Conservation (phyloP, 352 stramenopile species). For the Phytophthora sansomeana region DNA sequence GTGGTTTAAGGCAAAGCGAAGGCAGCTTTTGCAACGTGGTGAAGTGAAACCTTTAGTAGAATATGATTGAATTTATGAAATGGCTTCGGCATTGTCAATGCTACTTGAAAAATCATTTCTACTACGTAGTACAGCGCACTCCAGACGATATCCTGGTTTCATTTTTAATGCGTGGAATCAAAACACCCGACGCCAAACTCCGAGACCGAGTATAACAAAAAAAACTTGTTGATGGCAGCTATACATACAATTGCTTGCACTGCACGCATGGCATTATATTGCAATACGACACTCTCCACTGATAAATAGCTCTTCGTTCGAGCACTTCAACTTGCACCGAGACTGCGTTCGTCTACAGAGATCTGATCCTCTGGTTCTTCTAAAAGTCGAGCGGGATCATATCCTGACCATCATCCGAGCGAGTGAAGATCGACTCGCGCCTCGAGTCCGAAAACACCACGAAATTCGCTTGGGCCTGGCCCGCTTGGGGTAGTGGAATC, state of each 20-base stretch:
- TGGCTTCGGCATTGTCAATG: too few species aligned
- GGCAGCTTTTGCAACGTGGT: too few species aligned
- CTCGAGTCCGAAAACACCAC: slow-evolving; percentile 47
- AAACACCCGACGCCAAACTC: too few species aligned
- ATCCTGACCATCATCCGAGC: slow-evolving; percentile 43
- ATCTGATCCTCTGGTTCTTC: neutral
- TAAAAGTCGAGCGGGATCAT: slow-evolving; percentile 54
- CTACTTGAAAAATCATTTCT: too few species aligned
- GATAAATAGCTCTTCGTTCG: slow-evolving; percentile 54
- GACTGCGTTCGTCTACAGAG: slow-evolving; percentile 16
- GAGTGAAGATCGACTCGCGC: slow-evolving; percentile 46
- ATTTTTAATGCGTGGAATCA: too few species aligned
- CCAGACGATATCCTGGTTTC: too few species aligned
- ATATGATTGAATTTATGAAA: too few species aligned
- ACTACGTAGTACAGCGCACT: too few species aligned
- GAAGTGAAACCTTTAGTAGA: too few species aligned
- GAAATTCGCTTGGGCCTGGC: slow-evolving; percentile 30
- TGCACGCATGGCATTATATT: slow-evolving; percentile 24
- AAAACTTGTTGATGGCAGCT: neutral
- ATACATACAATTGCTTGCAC: neutral
- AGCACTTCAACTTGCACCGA: slow-evolving; percentile 34
- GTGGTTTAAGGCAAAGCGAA: too few species aligned
- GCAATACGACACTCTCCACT: slow-evolving; percentile 34
- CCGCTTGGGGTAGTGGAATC: slow-evolving; percentile 33
- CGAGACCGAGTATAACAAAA: neutral